phyloP scores from a whole-genome alignment of 768 basidiomycete species.

The Mrakia gelida region DNA sequence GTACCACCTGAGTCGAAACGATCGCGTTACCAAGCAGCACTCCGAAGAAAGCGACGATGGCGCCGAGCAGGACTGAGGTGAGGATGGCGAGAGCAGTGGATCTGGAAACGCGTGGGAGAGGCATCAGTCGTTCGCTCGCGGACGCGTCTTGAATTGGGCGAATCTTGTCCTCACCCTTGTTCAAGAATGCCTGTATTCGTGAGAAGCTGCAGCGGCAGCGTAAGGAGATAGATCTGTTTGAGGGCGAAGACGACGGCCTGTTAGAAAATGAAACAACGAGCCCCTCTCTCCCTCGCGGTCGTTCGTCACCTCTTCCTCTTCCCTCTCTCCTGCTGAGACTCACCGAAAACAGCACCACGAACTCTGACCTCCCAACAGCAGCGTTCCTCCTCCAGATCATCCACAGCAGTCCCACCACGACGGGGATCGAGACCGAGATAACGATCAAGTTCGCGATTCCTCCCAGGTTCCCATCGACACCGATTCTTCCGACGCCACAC shows the following conservation, averaged over 20 bases:
- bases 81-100: constrained; percentile 63
- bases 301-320: neutral
- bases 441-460: constrained; percentile 67
- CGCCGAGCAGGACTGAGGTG: constrained; percentile 72
- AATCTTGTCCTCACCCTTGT: constrained; percentile 52
- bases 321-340: constrained; percentile 9
- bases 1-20: constrained; percentile 55
- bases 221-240: constrained; percentile 62
- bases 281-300: constrained; percentile 20
- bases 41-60: constrained; percentile 73
- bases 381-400: constrained; percentile 66
- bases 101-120: constrained; percentile 38
- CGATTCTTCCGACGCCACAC: constrained; percentile 2
- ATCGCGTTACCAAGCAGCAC: constrained; percentile 53
- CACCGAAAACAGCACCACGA: constrained; percentile 42
- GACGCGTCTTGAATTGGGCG: neutral
- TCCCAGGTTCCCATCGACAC: neutral
- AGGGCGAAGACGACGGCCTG: constrained; percentile 40
- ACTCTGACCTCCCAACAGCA: constrained; percentile 64
- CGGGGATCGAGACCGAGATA: constrained; percentile 67
- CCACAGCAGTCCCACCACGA: constrained; percentile 57
- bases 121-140: neutral
- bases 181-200: constrained; percentile 71
- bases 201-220: constrained; percentile 68
- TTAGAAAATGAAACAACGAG: neutral